Percentiles rank a stretch among this genome's conserved stretches.
phyloP scores from a whole-genome alignment of 164 flowering plant species.

The Sextonia rubra region DNA sequence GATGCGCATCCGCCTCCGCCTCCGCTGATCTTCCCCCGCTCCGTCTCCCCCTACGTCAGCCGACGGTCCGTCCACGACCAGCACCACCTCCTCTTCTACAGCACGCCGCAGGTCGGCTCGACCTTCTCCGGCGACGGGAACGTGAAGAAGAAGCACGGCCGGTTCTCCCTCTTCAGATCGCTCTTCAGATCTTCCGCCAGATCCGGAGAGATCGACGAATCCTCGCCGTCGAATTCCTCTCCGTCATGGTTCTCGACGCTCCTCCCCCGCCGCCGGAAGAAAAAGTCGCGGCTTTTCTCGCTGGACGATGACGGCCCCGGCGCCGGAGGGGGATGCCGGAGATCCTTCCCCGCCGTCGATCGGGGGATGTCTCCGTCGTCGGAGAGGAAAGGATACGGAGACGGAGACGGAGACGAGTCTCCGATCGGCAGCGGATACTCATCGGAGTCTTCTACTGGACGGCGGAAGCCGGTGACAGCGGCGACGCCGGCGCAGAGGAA shows the following conservation, averaged over 20 bases:
- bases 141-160: neutral
- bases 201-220: constrained; percentile 6
- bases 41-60: constrained; percentile 72
- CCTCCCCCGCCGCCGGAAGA: constrained; percentile 12
- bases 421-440: constrained; percentile 37
- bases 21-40: constrained; percentile 60
- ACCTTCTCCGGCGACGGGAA: constrained; percentile 4
- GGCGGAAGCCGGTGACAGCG: constrained; percentile 28
- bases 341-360: constrained; percentile 19
- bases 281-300: constrained; percentile 12
- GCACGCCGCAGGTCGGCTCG: constrained; percentile 73
- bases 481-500: neutral
- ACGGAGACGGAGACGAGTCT: constrained; percentile 18
- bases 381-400: neutral
- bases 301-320: constrained; percentile 1
- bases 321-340: constrained; percentile 13
- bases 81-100: constrained; percentile 34
- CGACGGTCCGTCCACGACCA: constrained; percentile 28
- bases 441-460: constrained; percentile 34
- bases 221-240: neutral
- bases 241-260: constrained; percentile 23
- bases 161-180: neutral
- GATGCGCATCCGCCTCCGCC: neutral
- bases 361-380: constrained; percentile 77
- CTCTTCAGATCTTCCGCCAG: neutral